Base-by-base conservation (phyloP, 305 asterid genomes). In the Stenogyne calaminthoides region DNA sequence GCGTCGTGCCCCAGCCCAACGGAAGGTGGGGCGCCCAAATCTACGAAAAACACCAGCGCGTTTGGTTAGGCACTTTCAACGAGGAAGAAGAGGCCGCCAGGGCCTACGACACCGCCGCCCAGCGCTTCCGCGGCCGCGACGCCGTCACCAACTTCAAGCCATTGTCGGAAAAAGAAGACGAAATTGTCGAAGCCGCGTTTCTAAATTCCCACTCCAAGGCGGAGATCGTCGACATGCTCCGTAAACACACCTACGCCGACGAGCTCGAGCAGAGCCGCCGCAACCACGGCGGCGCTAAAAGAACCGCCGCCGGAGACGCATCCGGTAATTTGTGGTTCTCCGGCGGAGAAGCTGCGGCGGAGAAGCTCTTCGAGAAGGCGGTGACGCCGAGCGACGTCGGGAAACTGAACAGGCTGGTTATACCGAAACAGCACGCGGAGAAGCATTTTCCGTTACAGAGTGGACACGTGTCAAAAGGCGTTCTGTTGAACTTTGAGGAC, bases 21-120 rank as follows among this genome's bases (percentile, higher is more conserved):
- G 99, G 99, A 4, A 58, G 99, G 59, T 94, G 99, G 99, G 99
- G 98, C 0, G 97, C 99, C 0, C 99, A 94, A 82, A 94, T 94
- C 72, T 91, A 94, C 80, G 98, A 91, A 61, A 94, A 88, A 80
- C 99, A 94, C 71, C 97, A 91, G 16, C 76, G 98, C 40, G 98
- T 92, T 10, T 92, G 98, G 98, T 71, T 92, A 5, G 98, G 98
- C n/a, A 92, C 98, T 0, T 92, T 92, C 85, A 87, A 88, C 59
- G 96, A 85, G 62, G 98, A 92, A 55, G 87, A 85, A 3, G 98
- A 88, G 77, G 98, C 98, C 0, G 98, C 96, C 0, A 70, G 83
- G 9, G 91, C 93, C 6, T 92, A 92, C 56, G 98, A 92, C 74
- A 82, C 85, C 39, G 98, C 97, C 9, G 98, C 96, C 7, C 89